Conservation (phyloP, 2,329 filamentous ascomycete species). For the Calonectria pseudoreteaudii region DNA sequence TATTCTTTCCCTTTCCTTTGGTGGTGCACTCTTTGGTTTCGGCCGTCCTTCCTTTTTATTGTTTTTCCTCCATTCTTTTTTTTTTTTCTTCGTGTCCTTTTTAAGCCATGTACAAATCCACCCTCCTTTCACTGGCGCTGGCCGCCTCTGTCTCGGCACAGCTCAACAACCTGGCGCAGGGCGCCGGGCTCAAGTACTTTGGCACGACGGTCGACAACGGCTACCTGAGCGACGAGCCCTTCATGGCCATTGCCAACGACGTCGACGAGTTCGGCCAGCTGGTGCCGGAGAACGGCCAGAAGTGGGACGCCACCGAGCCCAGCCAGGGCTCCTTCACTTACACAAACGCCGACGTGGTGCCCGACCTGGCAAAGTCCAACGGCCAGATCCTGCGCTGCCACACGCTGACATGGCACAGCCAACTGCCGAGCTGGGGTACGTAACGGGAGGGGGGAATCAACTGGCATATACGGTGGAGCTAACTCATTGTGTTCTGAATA, state of each 20-base stretch:
- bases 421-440: conserved; percentile 46
- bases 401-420: conserved; percentile 63
- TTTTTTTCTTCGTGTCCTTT: conserved; percentile 18
- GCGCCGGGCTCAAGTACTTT: conserved; percentile 71
- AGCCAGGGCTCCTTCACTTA: conserved; percentile 68
- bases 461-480: too few species aligned
- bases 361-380: conserved; percentile 60
- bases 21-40: conserved; percentile 6
- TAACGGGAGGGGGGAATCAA: too few species aligned
- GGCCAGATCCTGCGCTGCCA: conserved; percentile 72
- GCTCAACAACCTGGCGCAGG: conserved; percentile 66
- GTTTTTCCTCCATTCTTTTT: background rate
- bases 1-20: conserved; percentile 19
- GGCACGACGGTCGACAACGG: conserved; percentile 73
- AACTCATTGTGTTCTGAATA: too few species aligned
- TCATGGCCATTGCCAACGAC: conserved; percentile 66
- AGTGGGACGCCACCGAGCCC: conserved; percentile 74
- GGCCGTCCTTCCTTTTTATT: conserved; percentile 14
- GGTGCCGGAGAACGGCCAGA: conserved; percentile 72
- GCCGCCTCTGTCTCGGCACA: conserved; percentile 43
- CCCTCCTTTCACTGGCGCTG: conserved; percentile 38
- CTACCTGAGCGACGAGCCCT: conserved; percentile 64
- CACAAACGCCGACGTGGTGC: conserved; percentile 65
- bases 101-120: conserved; percentile 35
- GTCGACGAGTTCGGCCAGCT: conserved; percentile 72